Base-by-base conservation (phyloP, 225 moss, liverwort and hornwort genomes). In the Thuidium tamariscinum region DNA sequence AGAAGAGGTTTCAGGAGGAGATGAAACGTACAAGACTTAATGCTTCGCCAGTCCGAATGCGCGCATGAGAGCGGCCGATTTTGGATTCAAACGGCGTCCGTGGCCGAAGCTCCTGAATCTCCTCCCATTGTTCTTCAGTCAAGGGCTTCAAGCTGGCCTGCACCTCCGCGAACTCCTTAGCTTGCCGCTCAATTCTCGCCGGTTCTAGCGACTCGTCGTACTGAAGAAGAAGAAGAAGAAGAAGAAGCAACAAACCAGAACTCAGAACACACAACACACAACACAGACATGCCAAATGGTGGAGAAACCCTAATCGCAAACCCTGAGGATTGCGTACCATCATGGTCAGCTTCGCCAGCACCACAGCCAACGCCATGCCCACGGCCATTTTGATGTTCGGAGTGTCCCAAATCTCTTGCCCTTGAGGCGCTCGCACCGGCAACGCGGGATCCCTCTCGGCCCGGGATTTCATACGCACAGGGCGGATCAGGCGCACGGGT, bases 311-410 rank as follows among this genome's bases (percentile, higher is more conserved):
- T 55, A 69, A 70, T 56, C 21, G 25, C 3, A 56, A 36, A 48
- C 20, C 51, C 60, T 7, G 22, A 62, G 13, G 13, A 77, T 42
- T 72, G 21, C 86, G 17, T 80, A 97, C 97, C 97, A 96, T 95
- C 97, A 97, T 97, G 44, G 95, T 94, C 20, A 97, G 93, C 86
- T 96, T 97, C 11, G 97, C 96, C 56, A 95, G 86, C 89, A 97
- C 87, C 46, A 95, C 92, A 22, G 92, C 97, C 80, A 88, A 69
- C 63, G 94, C 94, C 95, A 96, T 89, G 84, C 97, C 97, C 81
- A 94, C 85, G 39, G 95, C 97, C 48, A 87, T 87, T 89, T 97
- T 97, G 82, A 94, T 82, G 68, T 86, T 93, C 59, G 96, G 94
- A 39, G 96, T 92, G 80, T 97, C 97, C 83, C 88, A 95, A 75